Percentiles rank a stretch among this genome's conserved stretches.
Conservation (phyloP, 2,329 filamentous ascomycete genomes). For the Curvularia spicifera region DNA sequence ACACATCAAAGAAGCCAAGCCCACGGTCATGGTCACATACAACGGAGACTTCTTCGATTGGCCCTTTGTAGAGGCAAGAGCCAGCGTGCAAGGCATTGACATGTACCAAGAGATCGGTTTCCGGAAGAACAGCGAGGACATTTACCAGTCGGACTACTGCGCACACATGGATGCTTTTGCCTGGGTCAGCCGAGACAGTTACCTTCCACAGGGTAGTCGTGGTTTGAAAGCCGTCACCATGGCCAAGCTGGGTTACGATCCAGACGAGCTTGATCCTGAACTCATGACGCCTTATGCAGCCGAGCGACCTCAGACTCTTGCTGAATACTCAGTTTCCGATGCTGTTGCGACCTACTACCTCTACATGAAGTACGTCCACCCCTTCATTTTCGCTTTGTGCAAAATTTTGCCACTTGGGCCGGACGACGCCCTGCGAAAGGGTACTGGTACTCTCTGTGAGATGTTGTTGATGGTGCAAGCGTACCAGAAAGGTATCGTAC, state of each 20-base stretch:
- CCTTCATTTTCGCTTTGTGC: constrained; percentile 98
- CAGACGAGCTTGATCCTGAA: constrained; percentile 95
- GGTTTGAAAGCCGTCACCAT: constrained; percentile 97
- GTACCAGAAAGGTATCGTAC: constrained; percentile 86
- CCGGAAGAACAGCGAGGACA: constrained; percentile 91
- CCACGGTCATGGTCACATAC: constrained; percentile 98
- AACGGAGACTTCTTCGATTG: constrained; percentile 99
- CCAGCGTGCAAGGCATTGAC: constrained; percentile 93
- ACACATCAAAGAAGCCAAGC: constrained; percentile 91
- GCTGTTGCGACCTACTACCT: constrained; percentile 98
- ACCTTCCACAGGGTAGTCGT: constrained; percentile 94
- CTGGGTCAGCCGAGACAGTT: constrained; percentile 99
- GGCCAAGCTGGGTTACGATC: constrained; percentile 96
- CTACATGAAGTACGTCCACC: constrained; percentile 99
- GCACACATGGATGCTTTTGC: constrained; percentile 99
- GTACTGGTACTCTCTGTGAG: constrained; percentile 97
- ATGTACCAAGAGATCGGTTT: constrained; percentile 99
- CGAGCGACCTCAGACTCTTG: constrained; percentile 90
- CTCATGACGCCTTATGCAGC: constrained; percentile 90
- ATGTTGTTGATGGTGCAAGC: constrained; percentile 99
- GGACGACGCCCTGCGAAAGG: constrained; percentile 91
- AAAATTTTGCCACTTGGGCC: constrained; percentile 93
- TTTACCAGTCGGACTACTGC: constrained; percentile 94
- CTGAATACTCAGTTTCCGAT: constrained; percentile 98
- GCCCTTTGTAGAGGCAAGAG: constrained; percentile 94